Conservation (phyloP, 768 basidiomycete genomes). For the Xerocomellus amylosporus region DNA sequence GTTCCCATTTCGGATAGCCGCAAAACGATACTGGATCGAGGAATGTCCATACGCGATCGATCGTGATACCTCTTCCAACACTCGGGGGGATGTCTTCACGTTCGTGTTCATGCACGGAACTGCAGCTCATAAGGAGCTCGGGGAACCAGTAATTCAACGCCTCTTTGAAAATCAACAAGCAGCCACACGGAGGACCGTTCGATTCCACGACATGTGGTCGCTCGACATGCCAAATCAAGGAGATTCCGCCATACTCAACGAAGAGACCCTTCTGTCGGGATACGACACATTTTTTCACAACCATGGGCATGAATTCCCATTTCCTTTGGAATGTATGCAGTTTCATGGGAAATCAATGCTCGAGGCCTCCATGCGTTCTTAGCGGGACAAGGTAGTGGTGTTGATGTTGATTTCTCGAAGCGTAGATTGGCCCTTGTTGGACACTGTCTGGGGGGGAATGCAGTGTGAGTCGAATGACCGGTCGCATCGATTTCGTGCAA, state of each 20-base stretch:
- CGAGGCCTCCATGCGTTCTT: slow-evolving; percentile 5
- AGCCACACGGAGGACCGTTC: background rate
- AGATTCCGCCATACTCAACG: slow-evolving; percentile 10
- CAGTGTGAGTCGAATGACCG: background rate
- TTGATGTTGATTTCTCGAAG: slow-evolving; percentile 9
- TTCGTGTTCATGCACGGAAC: slow-evolving; percentile 4
- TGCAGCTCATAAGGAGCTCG: slow-evolving; percentile 8
- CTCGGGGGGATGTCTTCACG: background rate
- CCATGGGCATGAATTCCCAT: background rate
- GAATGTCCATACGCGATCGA: background rate
- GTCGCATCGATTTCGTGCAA: too few relatives aligned
- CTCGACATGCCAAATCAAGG: slow-evolving; percentile 9
- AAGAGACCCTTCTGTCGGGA: background rate
- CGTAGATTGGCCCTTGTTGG: background rate
- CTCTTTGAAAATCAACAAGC: background rate
- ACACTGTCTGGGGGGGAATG: background rate
- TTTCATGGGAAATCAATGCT: slow-evolving; percentile 1
- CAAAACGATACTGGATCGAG: slow-evolving; percentile 9
- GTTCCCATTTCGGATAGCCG: slow-evolving; percentile 8
- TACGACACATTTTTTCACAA: background rate
- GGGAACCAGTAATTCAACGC: slow-evolving; percentile 2
- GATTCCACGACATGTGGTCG: slow-evolving; percentile 8
- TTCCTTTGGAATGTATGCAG: background rate
- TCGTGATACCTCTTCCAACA: background rate
- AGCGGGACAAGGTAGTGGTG: background rate